phyloP scores from a whole-genome alignment of 2,329 filamentous ascomycete genomes.

The Sarocladium oryzae region DNA sequence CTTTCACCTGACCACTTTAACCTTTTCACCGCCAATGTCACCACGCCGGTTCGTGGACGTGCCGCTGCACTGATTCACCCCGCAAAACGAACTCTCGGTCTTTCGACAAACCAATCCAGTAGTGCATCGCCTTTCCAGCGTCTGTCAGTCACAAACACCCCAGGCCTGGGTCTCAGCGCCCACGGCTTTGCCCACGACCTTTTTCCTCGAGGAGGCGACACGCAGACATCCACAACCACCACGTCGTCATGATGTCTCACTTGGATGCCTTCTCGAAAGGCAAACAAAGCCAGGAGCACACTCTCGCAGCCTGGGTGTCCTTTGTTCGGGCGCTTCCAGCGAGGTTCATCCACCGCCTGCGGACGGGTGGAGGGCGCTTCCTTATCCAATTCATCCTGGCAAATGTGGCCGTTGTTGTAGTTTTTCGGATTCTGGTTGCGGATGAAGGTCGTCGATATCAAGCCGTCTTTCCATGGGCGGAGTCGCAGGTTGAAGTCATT shows the following conservation, averaged over 20 bases:
- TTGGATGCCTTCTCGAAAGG: not conserved
- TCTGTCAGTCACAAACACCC: not conserved
- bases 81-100: not conserved
- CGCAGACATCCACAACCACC: not conserved
- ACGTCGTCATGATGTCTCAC: not conserved
- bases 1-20: too few relatives aligned
- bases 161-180: not conserved
- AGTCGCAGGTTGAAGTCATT: conserved; percentile 17
- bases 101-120: not conserved
- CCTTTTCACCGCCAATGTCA: not conserved
- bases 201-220: not conserved
- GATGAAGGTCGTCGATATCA: conserved; percentile 18
- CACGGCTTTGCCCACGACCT: not conserved
- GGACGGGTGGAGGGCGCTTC: conserved; percentile 27
- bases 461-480: conserved; percentile 9
- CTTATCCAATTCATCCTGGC: conserved; percentile 20
- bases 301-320: not conserved
- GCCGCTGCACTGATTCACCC: conserved; percentile 1
- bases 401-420: conserved; percentile 21
- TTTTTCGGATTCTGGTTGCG: conserved; percentile 21
- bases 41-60: not conserved
- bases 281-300: not conserved
- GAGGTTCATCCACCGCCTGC: conserved; percentile 31
- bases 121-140: not conserved
- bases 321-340: not conserved